Evolutionary conservation across 2,329 filamentous ascomycete species (phyloP).

Genomic region (Sporothrix curviconia): DNA sequence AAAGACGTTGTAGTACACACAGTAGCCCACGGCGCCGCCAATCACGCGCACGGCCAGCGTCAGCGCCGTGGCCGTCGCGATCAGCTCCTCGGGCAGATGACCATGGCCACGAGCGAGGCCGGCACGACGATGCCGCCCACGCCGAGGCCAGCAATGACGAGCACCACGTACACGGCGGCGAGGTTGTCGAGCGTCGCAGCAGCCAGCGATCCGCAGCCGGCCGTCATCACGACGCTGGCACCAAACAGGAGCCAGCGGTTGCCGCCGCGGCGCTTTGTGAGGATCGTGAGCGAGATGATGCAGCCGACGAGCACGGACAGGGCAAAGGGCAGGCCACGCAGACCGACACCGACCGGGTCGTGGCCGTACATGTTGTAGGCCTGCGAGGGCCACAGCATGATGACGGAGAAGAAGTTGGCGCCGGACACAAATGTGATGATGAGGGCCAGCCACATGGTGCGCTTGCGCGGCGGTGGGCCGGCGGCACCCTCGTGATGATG

Average conservation of each 20-base stretch:
- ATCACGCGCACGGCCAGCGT: slow-evolving; percentile 64
- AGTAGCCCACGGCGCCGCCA: slow-evolving; percentile 59
- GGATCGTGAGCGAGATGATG: slow-evolving; percentile 49
- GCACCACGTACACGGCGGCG: slow-evolving; percentile 46
- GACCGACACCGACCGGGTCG: slow-evolving; percentile 56
- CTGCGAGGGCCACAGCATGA: slow-evolving; percentile 58
- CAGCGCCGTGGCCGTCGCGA: slow-evolving; percentile 61
- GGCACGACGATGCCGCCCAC: slow-evolving; percentile 64
- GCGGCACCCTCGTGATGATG: slow-evolving; percentile 22
- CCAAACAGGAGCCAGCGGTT: slow-evolving; percentile 55
- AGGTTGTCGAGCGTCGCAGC: slow-evolving; percentile 47
- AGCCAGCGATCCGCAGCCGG: slow-evolving; percentile 50
- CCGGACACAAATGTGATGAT: slow-evolving; percentile 54
- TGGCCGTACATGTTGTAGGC: slow-evolving; percentile 60
- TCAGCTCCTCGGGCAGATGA: slow-evolving; percentile 63
- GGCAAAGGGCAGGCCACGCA: slow-evolving; percentile 58
- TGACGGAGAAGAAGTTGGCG: slow-evolving; percentile 50
- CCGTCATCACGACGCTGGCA: slow-evolving; percentile 58
- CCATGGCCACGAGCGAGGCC: slow-evolving; percentile 60
- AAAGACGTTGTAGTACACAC: slow-evolving; percentile 52
- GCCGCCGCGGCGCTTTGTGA: slow-evolving; percentile 51
- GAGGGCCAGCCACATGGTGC: slow-evolving; percentile 45
- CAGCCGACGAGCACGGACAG: slow-evolving; percentile 58
- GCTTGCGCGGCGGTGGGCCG: slow-evolving; percentile 17
- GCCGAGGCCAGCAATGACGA: slow-evolving; percentile 56